These are phyloP conservation scores for Capsicum rhomboideum DNA, from an alignment of 257 asterid genomes.

Conservation along the genomic window DNA sequence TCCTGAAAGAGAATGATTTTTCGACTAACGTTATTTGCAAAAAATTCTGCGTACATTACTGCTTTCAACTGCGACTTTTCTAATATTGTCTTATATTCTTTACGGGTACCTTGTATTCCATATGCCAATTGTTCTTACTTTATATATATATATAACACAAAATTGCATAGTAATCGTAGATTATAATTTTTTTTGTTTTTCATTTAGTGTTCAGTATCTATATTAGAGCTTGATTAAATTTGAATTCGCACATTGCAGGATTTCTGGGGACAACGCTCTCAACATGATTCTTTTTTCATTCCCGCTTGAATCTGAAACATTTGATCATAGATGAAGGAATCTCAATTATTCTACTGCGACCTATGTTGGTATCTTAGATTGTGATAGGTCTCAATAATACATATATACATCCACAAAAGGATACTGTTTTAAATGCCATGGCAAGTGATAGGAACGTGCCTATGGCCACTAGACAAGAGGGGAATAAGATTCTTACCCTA, in stretches of 20 bases:
- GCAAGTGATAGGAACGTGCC: not conserved
- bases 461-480: not conserved
- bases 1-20: too few relatives aligned
- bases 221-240: too few relatives aligned
- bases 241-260: too few relatives aligned
- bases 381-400: not conserved
- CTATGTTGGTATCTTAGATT: not conserved
- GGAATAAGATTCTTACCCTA: not conserved
- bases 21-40: too few relatives aligned
- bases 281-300: too few relatives aligned
- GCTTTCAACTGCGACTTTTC: not conserved
- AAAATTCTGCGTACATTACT: too few relatives aligned
- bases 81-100: not conserved
- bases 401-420: not conserved
- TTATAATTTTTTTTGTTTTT: not conserved
- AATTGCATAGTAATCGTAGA: not conserved
- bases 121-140: not conserved
- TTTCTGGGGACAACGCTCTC: too few relatives aligned
- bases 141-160: not conserved
- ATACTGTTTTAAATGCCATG: not conserved
- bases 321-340: too few relatives aligned
- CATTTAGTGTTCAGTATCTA: too few relatives aligned
- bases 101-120: not conserved
- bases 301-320: too few relatives aligned
- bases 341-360: too few relatives aligned